These are phyloP conservation scores for Hemileia vastatrix DNA, from an alignment of 1,284 basidiomycete species.

Conservation along the genomic window DNA sequence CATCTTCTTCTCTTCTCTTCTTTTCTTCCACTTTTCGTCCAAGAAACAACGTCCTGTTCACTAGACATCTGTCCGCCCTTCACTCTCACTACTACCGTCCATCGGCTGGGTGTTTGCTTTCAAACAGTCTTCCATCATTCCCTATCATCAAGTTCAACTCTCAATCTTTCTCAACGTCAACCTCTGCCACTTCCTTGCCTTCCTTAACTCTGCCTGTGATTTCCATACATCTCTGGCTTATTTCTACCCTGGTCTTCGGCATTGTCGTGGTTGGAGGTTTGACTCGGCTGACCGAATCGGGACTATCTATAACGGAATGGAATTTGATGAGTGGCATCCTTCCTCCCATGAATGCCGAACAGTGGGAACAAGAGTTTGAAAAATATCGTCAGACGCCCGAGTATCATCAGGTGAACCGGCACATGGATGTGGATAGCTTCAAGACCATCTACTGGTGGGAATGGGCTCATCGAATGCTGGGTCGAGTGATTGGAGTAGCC, in stretches of 20 bases:
- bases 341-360: constrained; percentile 64
- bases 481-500: constrained; percentile 69
- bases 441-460: constrained; percentile 98
- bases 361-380: constrained; percentile 84
- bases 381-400: constrained; percentile 96
- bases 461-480: constrained; percentile 90
- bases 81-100: too few species aligned
- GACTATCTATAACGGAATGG: constrained; percentile 98
- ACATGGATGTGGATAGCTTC: constrained; percentile 79
- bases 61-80: too few species aligned
- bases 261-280: constrained; percentile 94
- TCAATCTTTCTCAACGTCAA: neutral
- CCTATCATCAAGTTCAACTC: neutral
- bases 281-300: constrained; percentile 93
- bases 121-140: too few species aligned
- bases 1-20: too few species aligned
- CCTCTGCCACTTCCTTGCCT: constrained; percentile 49
- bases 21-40: too few species aligned
- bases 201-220: constrained; percentile 65
- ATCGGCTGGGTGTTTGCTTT: too few species aligned
- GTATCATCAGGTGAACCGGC: constrained; percentile 77
- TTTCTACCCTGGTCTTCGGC: constrained; percentile 73
- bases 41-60: too few species aligned
- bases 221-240: constrained; percentile 65
- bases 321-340: constrained; percentile 79